Evolutionary conservation across 805 yeast species (phyloP).

Genomic region (Nakazawaea siamensis): DNA sequence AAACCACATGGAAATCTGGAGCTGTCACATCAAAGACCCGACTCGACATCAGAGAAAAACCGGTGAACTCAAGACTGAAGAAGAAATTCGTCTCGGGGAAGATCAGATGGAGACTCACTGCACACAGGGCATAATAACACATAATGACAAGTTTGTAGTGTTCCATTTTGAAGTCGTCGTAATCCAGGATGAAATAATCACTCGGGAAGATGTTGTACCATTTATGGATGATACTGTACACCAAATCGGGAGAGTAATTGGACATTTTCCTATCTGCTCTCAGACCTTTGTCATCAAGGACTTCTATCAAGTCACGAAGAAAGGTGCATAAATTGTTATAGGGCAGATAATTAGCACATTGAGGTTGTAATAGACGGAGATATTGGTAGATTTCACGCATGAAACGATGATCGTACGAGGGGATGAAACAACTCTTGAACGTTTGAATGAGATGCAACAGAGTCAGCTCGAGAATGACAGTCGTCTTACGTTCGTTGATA

Average conservation of each 20-base stretch:
- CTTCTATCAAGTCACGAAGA: background rate
- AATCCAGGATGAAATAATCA: background rate
- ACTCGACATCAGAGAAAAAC: too few species aligned
- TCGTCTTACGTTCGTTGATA: background rate
- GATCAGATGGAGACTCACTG: background rate
- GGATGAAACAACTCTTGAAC: constrained; percentile 3
- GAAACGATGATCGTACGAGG: constrained; percentile 1
- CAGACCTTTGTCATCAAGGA: background rate
- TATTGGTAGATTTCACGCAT: constrained; percentile 1
- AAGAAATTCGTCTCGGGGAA: constrained; percentile 5
- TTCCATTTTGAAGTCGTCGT: background rate
- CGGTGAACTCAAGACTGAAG: constrained; percentile 3
- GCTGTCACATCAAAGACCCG: too few species aligned
- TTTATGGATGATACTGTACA: constrained; percentile 1
- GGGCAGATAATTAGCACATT: too few species aligned
- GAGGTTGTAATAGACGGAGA: too few species aligned
- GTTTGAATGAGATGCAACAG: constrained; percentile 3
- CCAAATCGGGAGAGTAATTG: constrained; percentile 1
- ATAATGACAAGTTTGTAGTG: background rate
- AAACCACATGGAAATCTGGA: too few species aligned
- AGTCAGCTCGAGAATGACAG: background rate
- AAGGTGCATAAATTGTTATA: background rate
- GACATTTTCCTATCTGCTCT: background rate
- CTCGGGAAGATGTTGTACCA: constrained; percentile 5
- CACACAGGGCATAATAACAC: constrained; percentile 1